Conservation (phyloP, 495 filamentous ascomycete genomes). For the Aspergillus hancockii region DNA sequence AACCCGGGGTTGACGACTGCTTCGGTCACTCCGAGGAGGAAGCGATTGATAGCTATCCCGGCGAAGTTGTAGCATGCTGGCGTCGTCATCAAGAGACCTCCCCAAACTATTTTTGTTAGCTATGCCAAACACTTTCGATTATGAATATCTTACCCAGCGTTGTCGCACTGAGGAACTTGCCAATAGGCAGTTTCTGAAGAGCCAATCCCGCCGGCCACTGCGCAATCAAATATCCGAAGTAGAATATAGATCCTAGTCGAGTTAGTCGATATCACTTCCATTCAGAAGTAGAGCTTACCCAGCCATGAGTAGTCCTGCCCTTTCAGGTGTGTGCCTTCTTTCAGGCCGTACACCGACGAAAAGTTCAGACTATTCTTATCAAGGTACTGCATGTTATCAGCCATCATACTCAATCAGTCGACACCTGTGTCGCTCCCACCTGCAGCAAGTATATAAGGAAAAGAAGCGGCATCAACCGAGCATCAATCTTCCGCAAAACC, state of each 20-base stretch:
- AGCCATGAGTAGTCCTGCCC: constrained; percentile 64
- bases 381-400: constrained; percentile 36
- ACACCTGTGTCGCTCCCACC: constrained; percentile 8
- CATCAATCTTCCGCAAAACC: constrained; percentile 57
- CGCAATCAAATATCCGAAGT: constrained; percentile 54
- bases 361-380: constrained; percentile 64
- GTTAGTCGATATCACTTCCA: not conserved
- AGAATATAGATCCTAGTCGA: constrained; percentile 50
- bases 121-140: not conserved
- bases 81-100: constrained; percentile 40
- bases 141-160: constrained; percentile 27
- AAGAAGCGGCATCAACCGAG: constrained; percentile 54
- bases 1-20: constrained; percentile 58
- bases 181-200: constrained; percentile 54
- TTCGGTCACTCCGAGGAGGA: constrained; percentile 57
- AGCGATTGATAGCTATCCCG: constrained; percentile 45
- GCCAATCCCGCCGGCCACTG: constrained; percentile 54
- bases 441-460: constrained; percentile 55
- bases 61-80: constrained; percentile 43
- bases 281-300: constrained; percentile 15
- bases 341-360: constrained; percentile 58
- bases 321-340: constrained; percentile 49
- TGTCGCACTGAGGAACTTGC: constrained; percentile 49
- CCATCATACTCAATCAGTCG: not conserved
- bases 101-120: constrained; percentile 34